Evolutionary conservation across 768 basidiomycete species (phyloP).

Genomic region (Rhizopogon roseolus): DNA sequence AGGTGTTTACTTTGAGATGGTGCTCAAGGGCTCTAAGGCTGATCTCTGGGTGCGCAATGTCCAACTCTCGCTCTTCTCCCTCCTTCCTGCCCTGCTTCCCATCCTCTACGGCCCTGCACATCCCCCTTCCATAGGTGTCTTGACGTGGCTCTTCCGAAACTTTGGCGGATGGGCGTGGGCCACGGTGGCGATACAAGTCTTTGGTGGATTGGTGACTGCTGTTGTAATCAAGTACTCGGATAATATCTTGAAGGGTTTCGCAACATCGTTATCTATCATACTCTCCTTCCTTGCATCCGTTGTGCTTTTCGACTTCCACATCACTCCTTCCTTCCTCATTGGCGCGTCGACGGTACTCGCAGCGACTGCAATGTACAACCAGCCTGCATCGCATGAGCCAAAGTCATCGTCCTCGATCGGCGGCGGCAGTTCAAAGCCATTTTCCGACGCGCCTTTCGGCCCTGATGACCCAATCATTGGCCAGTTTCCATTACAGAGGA

Average conservation of each 20-base stretch:
- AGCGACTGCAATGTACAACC: constrained; percentile 96
- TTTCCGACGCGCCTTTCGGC: constrained; percentile 40
- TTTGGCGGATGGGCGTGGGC: constrained; percentile 97
- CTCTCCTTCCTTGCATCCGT: constrained; percentile 94
- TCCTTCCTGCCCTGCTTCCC: constrained; percentile 84
- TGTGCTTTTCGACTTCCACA: constrained; percentile 82
- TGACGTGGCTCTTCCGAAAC: constrained; percentile 68
- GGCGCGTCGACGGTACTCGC: constrained; percentile 82
- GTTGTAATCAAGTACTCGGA: constrained; percentile 96
- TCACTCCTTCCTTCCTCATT: constrained; percentile 83
- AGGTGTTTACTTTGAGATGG: constrained; percentile 94
- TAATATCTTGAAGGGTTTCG: constrained; percentile 96
- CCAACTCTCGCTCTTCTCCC: constrained; percentile 84
- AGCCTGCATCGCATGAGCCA: constrained; percentile 42
- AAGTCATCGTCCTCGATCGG: constrained; percentile 22
- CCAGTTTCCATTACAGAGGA: constrained; percentile 42
- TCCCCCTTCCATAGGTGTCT: constrained; percentile 40
- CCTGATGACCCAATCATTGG: constrained; percentile 57
- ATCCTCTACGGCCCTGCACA: constrained; percentile 54
- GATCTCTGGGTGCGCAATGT: constrained; percentile 92
- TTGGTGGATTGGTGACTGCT: constrained; percentile 91
- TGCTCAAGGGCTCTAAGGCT: constrained; percentile 75
- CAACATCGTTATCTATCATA: constrained; percentile 90
- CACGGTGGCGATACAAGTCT: constrained; percentile 83
- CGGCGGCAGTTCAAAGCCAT: constrained; percentile 28